Conservation (phyloP, 371 early-diverging fungal genomes). For the Umbelopsis sp. region DNA sequence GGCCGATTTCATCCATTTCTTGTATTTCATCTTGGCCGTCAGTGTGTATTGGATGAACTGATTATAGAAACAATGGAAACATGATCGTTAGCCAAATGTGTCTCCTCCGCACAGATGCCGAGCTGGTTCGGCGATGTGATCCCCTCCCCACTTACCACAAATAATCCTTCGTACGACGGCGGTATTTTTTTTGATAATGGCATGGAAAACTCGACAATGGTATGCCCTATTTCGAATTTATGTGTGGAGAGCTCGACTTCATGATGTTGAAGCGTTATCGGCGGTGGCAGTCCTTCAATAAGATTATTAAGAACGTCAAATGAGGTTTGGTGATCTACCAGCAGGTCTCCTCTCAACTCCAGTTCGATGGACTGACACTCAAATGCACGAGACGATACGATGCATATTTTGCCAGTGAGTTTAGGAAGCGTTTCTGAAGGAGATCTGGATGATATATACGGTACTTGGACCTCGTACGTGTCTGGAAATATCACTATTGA, state of each 20-base stretch:
- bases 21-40: background rate
- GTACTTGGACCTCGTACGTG: background rate
- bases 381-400: slow-evolving; percentile 4
- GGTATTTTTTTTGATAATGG: slow-evolving; percentile 5
- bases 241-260: background rate
- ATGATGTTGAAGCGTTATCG: background rate
- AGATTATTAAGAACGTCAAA: slow-evolving; percentile 14
- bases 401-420: background rate
- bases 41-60: slow-evolving; percentile 6
- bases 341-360: slow-evolving; percentile 3
- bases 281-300: slow-evolving; percentile 8
- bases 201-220: slow-evolving; percentile 12
- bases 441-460: background rate
- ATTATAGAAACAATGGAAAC: background rate
- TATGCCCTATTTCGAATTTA: slow-evolving; percentile 5
- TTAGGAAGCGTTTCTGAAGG: background rate
- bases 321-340: slow-evolving; percentile 5
- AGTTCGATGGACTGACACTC: slow-evolving; percentile 7
- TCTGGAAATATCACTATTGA: slow-evolving; percentile 10
- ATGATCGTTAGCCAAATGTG: slow-evolving; percentile 3
- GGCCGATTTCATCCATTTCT: background rate
- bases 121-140: background rate
- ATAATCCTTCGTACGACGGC: slow-evolving; percentile 18
- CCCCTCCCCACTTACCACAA: background rate
- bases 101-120: background rate